Base-by-base conservation (phyloP, 345 rosid genomes). In the Lepidium didymum region DNA sequence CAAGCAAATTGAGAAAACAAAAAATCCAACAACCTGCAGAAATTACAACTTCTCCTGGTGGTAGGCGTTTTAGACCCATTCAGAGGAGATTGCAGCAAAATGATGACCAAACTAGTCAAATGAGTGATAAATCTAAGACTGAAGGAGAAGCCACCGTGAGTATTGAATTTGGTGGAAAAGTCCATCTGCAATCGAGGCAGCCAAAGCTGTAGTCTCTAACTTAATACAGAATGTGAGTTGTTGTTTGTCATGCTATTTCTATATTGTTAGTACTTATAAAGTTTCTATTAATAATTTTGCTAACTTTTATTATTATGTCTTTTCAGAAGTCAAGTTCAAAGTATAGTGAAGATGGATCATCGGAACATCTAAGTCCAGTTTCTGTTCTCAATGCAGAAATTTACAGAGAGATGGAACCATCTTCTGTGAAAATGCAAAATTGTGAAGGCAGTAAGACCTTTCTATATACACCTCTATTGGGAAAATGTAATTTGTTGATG, bases 361-460 rank as follows among this genome's bases (percentile, higher is more conserved):
- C 47, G 27, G 96, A 90, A 68, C 86, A 88, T 76, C 92, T 81
- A 43, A 93, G 92, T 81, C 99, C 97, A 3, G 84, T 90, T 54
- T 90, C 99, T 44, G 96, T 93, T 59, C 91, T 90, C 41, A 94
- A 86, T 56, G 59, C 74, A 51, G 78, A 79, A 10, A 59, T 75
- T 18, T 86, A 85, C 74, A 75, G 68, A 69, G 95, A 86, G 69
- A 89, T 84, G 61, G 72, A 72, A 16, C 67, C 79, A 40, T 84
- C 87, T 45, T 94, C 89, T 19, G 73, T 83, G 50, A 90, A 83
- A 70, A 35, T 50, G 29, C 47, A 51, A 73, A 31, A 54, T 42
- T 33, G 35, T 21, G 55, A 49, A 67, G 64, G 59, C 64, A 68
- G 64, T 66, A 73, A 73, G 72, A 63, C 42, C 10, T 44, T 29